phyloP scores from a whole-genome alignment of 1,139 yeast species.

The Pichia terricola region DNA sequence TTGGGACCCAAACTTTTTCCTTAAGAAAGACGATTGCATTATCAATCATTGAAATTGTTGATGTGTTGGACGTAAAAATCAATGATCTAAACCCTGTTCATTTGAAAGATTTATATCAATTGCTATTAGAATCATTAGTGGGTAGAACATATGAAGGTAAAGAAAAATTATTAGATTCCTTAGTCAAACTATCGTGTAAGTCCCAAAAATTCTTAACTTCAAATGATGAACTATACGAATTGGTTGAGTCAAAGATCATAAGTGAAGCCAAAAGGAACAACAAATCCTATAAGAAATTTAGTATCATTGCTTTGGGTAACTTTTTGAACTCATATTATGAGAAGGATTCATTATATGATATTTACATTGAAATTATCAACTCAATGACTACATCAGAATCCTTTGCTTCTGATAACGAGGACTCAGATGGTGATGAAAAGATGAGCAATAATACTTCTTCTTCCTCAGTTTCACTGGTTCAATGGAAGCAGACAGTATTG shows the following conservation, averaged over 20 bases:
- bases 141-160: constrained; percentile 92
- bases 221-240: constrained; percentile 25
- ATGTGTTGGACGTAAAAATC: constrained; percentile 23
- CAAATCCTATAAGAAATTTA: constrained; percentile 48
- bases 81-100: constrained; percentile 25
- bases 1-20: constrained; percentile 51
- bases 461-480: background rate
- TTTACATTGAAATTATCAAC: constrained; percentile 32
- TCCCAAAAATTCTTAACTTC: constrained; percentile 28
- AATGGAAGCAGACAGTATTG: constrained; percentile 1
- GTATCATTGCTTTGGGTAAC: constrained; percentile 41
- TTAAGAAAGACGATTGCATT: constrained; percentile 66
- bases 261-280: constrained; percentile 64
- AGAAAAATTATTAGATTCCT: constrained; percentile 61
- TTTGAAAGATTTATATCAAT: constrained; percentile 35
- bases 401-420: constrained; percentile 23
- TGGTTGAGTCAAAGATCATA: constrained; percentile 36
- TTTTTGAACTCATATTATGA: constrained; percentile 38
- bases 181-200: constrained; percentile 49
- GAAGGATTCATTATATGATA: constrained; percentile 28
- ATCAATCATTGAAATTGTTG: constrained; percentile 56
- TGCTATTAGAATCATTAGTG: constrained; percentile 52
- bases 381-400: constrained; percentile 23
- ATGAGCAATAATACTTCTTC: background rate
- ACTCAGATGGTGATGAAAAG: constrained; percentile 15